Conservation (phyloP, 305 asterid species). For the Solanum hybrid region DNA sequence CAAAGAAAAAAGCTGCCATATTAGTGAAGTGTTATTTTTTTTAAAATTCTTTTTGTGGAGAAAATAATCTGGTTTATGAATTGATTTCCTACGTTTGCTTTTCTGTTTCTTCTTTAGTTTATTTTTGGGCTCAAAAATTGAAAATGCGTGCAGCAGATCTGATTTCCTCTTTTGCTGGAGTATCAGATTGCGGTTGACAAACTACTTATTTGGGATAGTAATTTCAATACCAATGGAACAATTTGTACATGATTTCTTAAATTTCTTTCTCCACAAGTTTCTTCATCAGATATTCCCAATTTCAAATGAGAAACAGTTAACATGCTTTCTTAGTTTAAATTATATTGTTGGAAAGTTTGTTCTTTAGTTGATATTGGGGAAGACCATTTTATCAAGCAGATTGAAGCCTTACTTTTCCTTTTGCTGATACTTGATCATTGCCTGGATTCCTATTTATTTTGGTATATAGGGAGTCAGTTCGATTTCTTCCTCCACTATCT, state of each 20-base stretch:
- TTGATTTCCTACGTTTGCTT: not conserved
- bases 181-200: not conserved
- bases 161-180: not conserved
- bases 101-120: not conserved
- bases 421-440: not conserved
- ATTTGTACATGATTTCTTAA: not conserved
- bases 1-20: not conserved
- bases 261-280: not conserved
- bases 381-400: not conserved
- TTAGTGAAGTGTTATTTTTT: not conserved
- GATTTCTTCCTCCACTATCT: not conserved
- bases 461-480: not conserved
- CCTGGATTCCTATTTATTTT: not conserved
- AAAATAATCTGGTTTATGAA: not conserved
- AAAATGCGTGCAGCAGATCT: not conserved
- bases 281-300: not conserved
- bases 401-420: not conserved
- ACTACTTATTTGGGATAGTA: not conserved
- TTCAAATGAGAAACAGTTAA: not conserved
- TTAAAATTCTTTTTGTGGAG: not conserved
- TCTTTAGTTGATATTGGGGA: slow-evolving; percentile 1
- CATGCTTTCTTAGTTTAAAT: not conserved
- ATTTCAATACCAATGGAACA: not conserved
- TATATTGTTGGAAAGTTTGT: not conserved
- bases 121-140: not conserved